Conservation (phyloP, 2,329 filamentous ascomycete genomes). For the Alternaria viburni region DNA sequence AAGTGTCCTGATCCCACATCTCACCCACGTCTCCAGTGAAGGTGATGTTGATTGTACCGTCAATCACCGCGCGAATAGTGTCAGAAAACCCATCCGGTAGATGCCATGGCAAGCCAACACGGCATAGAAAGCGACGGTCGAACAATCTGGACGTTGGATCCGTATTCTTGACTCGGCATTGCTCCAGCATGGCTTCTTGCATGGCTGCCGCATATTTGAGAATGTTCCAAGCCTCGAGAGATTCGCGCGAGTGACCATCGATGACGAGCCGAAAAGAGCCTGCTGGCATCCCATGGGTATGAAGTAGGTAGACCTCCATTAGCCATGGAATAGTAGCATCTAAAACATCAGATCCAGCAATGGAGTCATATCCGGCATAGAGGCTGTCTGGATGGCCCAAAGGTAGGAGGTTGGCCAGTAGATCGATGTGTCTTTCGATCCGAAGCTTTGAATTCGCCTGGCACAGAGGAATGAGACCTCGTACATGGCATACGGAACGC, state of each 20-base stretch:
- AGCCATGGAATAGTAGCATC: background rate
- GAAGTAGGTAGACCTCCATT: background rate
- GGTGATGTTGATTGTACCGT: background rate
- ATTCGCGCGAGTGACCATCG: fast-evolving
- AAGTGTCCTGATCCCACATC: background rate
- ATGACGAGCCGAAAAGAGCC: background rate
- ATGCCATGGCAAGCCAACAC: background rate
- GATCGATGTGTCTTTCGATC: background rate
- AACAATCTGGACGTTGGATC: background rate
- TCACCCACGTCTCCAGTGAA: background rate
- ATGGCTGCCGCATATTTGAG: background rate
- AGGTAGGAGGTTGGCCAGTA: background rate
- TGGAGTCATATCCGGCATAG: too few relatives aligned
- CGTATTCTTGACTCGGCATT: too few relatives aligned
- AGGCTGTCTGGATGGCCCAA: too few relatives aligned
- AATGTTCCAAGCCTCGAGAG: background rate
- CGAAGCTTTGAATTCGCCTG: background rate
- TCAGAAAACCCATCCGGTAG: background rate
- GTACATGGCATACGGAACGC: background rate
- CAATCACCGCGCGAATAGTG: background rate
- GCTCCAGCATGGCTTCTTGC: background rate
- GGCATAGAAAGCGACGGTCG: too few relatives aligned
- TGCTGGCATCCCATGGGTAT: background rate
- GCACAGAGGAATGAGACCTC: background rate
- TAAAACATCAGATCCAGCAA: too few relatives aligned